phyloP scores from a whole-genome alignment of 106 monocot species.

The Iris macrosiphon region DNA sequence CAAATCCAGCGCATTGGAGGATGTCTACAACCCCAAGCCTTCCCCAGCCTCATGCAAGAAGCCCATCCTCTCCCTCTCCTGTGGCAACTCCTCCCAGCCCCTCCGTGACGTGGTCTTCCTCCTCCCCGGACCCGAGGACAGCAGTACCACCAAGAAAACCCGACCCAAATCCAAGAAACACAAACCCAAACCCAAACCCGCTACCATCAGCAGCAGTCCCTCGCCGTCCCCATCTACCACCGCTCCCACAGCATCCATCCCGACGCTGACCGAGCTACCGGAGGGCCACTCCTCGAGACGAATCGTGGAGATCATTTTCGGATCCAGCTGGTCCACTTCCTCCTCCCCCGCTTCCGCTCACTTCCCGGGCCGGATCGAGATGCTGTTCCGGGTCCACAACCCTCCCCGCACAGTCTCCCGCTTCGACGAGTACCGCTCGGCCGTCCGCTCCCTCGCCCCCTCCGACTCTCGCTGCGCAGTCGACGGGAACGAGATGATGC shows the following conservation, averaged over 20 bases:
- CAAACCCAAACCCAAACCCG: constrained; percentile 7
- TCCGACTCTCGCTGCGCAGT: constrained; percentile 57
- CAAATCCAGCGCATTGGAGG: constrained; percentile 44
- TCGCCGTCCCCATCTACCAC: no score
- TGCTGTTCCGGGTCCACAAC: constrained; percentile 77
- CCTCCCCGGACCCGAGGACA: constrained; percentile 12
- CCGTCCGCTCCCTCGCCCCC: constrained; percentile 25
- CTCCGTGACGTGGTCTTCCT: constrained; percentile 32
- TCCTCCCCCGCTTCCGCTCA: constrained; percentile 3
- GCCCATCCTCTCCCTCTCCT: constrained; percentile 8
- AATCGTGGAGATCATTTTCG: constrained; percentile 84
- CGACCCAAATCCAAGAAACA: constrained; percentile 13
- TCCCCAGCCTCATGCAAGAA: no score
- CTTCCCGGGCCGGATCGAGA: constrained; percentile 62
- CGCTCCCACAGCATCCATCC: constrained; percentile 9
- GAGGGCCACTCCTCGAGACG: constrained; percentile 57
- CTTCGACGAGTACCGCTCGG: constrained; percentile 77
- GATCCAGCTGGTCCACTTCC: constrained; percentile 54
- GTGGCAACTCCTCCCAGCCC: constrained; percentile 23
- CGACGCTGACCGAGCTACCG: constrained; percentile 46
- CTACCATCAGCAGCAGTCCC: background rate
- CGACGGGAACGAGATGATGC: constrained; percentile 94
- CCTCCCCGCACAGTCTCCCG: constrained; percentile 48
- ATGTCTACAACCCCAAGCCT: constrained; percentile 26
- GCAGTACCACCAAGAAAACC: background rate